phyloP scores from a whole-genome alignment of 2,329 filamentous ascomycete species.

The Aspergillus awamori region DNA sequence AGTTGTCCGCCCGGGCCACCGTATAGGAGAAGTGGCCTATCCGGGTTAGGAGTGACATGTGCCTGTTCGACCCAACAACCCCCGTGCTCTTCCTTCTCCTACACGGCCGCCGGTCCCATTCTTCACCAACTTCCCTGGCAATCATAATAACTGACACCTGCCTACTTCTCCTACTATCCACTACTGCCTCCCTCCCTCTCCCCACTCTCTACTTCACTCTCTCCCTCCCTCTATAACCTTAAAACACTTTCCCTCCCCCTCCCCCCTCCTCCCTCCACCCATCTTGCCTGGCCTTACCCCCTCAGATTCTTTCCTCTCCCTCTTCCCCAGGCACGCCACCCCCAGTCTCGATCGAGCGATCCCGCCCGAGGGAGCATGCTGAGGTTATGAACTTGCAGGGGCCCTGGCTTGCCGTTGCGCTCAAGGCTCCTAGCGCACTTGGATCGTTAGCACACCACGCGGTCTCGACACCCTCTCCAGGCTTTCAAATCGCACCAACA shows the following conservation, averaged over 20 bases:
- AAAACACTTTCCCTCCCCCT: neutral
- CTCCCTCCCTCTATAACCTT: conserved; percentile 3
- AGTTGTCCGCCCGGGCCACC: conserved; percentile 23
- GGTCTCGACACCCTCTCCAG: conserved; percentile 23
- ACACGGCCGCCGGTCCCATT: conserved; percentile 16
- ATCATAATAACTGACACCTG: neutral
- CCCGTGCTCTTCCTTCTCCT: conserved; percentile 27
- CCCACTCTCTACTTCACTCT: conserved; percentile 8
- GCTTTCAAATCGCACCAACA: conserved; percentile 26
- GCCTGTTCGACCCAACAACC: conserved; percentile 31
- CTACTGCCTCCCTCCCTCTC: neutral
- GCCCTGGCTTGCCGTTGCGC: conserved; percentile 44
- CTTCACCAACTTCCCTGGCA: conserved; percentile 13
- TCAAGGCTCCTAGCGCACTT: conserved; percentile 44
- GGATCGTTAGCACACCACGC: conserved; percentile 29
- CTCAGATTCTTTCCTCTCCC: neutral
- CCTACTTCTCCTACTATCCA: neutral
- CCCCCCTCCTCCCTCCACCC: conserved; percentile 9
- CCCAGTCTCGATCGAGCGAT: conserved; percentile 17
- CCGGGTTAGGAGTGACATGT: conserved; percentile 30
- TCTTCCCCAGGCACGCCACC: conserved; percentile 11
- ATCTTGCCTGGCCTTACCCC: conserved; percentile 4
- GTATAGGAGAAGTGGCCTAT: conserved; percentile 23
- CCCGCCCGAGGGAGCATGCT: conserved; percentile 36
- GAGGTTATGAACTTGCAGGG: conserved; percentile 44